These are phyloP conservation scores for Eucalyptus erythrocorys DNA, from an alignment of 345 rosid genomes.

Conservation along the genomic window DNA sequence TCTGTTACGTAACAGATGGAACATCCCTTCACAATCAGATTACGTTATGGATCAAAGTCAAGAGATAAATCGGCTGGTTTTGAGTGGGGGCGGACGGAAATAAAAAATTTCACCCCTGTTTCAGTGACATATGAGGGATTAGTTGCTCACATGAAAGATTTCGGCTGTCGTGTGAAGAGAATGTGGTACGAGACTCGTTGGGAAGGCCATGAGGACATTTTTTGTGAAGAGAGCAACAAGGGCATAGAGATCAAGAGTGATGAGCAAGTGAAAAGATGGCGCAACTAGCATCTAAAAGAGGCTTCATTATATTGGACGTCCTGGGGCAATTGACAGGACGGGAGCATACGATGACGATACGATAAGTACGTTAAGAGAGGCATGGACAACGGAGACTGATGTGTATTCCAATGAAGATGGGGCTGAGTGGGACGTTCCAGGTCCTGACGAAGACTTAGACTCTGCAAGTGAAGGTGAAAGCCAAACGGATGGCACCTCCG, in stretches of 20 bases:
- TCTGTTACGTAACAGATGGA: too few relatives aligned
- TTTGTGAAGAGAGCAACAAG: too few relatives aligned
- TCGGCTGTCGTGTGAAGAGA: too few relatives aligned
- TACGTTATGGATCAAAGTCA: too few relatives aligned
- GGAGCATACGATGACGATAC: not conserved
- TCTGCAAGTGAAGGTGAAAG: not conserved
- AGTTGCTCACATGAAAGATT: too few relatives aligned
- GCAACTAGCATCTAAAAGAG: not conserved
- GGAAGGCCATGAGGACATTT: too few relatives aligned
- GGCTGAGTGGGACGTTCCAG: not conserved
- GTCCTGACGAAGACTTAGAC: not conserved
- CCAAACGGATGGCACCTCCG: not conserved
- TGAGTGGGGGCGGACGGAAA: accelerated
- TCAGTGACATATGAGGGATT: too few relatives aligned
- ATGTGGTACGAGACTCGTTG: too few relatives aligned
- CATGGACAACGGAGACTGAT: not conserved
- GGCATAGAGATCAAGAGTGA: not conserved
- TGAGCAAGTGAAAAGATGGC: not conserved
- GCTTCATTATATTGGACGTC: not conserved
- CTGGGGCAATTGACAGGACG: not conserved
- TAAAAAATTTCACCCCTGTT: too few relatives aligned
- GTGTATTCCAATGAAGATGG: not conserved
- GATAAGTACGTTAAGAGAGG: not conserved
- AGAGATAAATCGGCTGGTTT: too few relatives aligned
- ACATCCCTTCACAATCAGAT: too few relatives aligned